phyloP scores from a whole-genome alignment of 2,329 filamentous ascomycete species.

The Ceratocystis colombiana region DNA sequence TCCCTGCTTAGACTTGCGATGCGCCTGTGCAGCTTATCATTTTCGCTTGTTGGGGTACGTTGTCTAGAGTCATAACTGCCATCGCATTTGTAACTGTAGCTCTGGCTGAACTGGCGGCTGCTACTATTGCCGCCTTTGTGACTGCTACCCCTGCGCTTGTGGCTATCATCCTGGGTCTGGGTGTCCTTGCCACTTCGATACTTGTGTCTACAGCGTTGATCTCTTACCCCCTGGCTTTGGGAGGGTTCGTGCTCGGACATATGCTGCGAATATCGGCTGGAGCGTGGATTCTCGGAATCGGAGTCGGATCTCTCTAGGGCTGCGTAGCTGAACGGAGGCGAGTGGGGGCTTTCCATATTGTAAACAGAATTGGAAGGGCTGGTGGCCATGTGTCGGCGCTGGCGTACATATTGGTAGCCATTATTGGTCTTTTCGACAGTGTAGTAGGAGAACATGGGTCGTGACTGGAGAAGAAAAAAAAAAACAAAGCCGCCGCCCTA shows the following conservation, averaged over 20 bases:
- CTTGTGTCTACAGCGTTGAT: background rate
- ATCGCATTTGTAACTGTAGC: background rate
- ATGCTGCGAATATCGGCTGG: background rate
- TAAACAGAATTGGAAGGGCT: background rate
- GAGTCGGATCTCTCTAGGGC: background rate
- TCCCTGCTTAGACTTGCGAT: background rate
- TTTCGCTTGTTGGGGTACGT: background rate
- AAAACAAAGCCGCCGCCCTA: background rate
- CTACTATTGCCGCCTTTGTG: background rate
- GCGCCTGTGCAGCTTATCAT: background rate
- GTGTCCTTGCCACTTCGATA: background rate
- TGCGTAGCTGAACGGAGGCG: constrained; percentile 4
- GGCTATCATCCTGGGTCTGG: background rate
- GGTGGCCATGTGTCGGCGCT: background rate
- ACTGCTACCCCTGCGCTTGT: background rate
- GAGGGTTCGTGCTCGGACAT: background rate
- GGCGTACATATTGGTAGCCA: constrained; percentile 16
- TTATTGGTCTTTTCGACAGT: constrained; percentile 6
- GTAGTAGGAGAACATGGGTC: constrained; percentile 15
- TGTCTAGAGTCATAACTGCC: background rate
- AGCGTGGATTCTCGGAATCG: background rate
- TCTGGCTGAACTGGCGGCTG: background rate
- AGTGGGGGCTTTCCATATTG: background rate
- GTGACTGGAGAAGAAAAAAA: background rate
- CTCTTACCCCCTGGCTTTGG: background rate